Conservation (phyloP, 1,284 basidiomycete genomes). For the Cutaneotrichosporon dermatis region DNA sequence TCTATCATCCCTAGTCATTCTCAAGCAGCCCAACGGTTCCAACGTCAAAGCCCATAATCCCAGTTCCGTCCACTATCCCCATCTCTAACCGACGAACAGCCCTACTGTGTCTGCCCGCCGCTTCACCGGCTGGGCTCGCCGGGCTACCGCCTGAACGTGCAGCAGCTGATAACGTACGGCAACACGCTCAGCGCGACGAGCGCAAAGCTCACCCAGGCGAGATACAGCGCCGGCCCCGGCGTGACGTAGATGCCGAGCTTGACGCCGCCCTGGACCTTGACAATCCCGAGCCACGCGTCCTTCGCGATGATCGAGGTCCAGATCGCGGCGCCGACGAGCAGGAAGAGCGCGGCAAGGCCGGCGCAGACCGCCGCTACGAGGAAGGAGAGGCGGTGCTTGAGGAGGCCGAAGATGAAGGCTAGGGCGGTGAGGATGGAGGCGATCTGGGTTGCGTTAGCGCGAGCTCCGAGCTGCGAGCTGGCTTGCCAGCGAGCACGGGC, state of each 20-base stretch:
- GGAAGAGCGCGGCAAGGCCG: conserved; percentile 28
- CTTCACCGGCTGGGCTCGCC: no score
- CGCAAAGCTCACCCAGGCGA: conserved; percentile 48
- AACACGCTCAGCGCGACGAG: conserved; percentile 38
- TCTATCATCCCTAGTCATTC: no score
- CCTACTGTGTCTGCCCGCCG: no score
- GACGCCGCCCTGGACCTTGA: conserved; percentile 32
- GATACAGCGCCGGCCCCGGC: conserved; percentile 40
- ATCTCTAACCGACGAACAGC: no score
- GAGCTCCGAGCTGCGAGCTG: no score
- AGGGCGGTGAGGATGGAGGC: conserved; percentile 36
- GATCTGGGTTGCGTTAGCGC: conserved; percentile 10
- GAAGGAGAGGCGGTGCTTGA: conserved; percentile 43
- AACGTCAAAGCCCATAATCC: no score
- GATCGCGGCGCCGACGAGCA: conserved; percentile 44
- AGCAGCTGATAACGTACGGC: conserved; percentile 48
- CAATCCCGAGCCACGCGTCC: conserved; percentile 33
- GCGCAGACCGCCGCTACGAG: conserved; percentile 41
- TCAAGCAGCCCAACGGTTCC: no score
- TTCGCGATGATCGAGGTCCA: conserved; percentile 47
- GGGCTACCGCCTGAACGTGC: conserved; percentile 38
- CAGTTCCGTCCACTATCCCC: no score
- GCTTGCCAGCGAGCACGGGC: not conserved
- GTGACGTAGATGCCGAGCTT: conserved; percentile 37
- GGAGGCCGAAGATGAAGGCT: conserved; percentile 42